Conservation (phyloP, 352 stramenopile genomes). For the Globisporangium middletonii region DNA sequence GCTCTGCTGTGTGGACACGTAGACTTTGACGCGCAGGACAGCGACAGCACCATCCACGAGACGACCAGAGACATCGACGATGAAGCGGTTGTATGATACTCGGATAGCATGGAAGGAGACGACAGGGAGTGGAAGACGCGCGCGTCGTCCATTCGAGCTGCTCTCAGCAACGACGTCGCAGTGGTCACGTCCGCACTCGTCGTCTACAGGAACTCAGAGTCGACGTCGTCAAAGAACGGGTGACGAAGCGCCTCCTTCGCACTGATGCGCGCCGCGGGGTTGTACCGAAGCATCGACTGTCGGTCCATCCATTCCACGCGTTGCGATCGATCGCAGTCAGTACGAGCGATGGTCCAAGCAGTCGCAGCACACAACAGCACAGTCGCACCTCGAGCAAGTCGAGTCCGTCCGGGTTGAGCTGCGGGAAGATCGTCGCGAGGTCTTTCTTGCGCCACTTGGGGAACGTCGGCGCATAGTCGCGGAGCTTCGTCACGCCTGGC, state of each 20-base stretch:
- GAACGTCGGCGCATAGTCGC: slow-evolving; percentile 94
- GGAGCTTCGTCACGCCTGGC: slow-evolving; percentile 94
- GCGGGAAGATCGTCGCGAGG: slow-evolving; percentile 55
- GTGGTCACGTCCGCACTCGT: neutral
- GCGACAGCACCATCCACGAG: neutral
- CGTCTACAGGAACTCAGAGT: slow-evolving; percentile 60
- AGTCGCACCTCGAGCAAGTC: slow-evolving; percentile 50
- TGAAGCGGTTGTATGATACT: neutral
- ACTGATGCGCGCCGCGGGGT: slow-evolving; percentile 63
- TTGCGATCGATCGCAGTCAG: neutral
- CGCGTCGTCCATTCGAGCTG: too few species aligned
- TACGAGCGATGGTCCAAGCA: neutral
- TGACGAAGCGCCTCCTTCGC: slow-evolving; percentile 79
- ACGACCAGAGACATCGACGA: neutral
- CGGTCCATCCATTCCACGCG: neutral
- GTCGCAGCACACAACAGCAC: neutral
- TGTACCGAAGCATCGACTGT: slow-evolving; percentile 70
- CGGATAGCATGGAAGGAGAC: too few species aligned
- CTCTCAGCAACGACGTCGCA: too few species aligned
- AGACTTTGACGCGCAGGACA: neutral
- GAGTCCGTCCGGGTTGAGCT: slow-evolving; percentile 48
- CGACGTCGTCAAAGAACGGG: slow-evolving; percentile 80
- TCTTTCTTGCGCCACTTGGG: slow-evolving; percentile 94
- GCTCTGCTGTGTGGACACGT: neutral
- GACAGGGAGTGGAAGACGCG: too few species aligned